Evolutionary conservation across 2,329 filamentous ascomycete species (phyloP).

Genomic region (Herpomyces periplanetae): DNA sequence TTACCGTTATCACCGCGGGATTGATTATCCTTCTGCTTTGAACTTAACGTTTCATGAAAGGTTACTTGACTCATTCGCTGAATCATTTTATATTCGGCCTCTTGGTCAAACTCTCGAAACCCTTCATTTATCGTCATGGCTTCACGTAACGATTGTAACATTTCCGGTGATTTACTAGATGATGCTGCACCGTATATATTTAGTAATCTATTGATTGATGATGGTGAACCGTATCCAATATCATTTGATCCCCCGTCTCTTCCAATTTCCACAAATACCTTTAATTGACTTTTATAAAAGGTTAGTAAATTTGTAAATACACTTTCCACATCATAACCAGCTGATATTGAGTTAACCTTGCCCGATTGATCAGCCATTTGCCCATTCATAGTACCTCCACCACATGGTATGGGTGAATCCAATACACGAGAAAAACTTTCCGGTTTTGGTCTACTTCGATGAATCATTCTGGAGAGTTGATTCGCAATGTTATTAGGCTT

Average conservation of each 20-base stretch:
- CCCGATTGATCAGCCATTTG: too few relatives aligned
- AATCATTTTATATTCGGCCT: constrained; percentile 18
- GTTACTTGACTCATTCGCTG: constrained; percentile 16
- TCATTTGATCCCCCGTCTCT: too few relatives aligned
- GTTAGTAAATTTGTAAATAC: constrained; percentile 29
- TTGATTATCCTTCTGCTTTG: constrained; percentile 13
- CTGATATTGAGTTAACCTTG: too few relatives aligned
- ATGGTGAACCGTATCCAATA: constrained; percentile 27
- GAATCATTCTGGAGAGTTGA: constrained; percentile 30
- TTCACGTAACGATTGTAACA: constrained; percentile 33
- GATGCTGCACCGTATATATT: constrained; percentile 35
- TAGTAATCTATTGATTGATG: constrained; percentile 56
- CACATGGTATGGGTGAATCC: too few relatives aligned
- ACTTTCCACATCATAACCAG: too few relatives aligned
- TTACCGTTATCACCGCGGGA: constrained; percentile 9
- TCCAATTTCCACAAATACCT: too few relatives aligned
- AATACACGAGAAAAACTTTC: too few relatives aligned
- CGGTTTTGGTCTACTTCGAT: too few relatives aligned
- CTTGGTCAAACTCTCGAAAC: constrained; percentile 18
- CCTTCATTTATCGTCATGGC: constrained; percentile 30
- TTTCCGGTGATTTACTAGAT: constrained; percentile 20
- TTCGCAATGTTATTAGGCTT: constrained; percentile 49
- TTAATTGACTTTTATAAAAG: constrained; percentile 53
- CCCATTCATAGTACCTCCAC: too few relatives aligned
- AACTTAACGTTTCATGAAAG: constrained; percentile 20